Percentiles rank a stretch among this genome's conserved stretches.
phyloP scores from a whole-genome alignment of 2,329 filamentous ascomycete species.

The Nannizziopsis barbatae region DNA sequence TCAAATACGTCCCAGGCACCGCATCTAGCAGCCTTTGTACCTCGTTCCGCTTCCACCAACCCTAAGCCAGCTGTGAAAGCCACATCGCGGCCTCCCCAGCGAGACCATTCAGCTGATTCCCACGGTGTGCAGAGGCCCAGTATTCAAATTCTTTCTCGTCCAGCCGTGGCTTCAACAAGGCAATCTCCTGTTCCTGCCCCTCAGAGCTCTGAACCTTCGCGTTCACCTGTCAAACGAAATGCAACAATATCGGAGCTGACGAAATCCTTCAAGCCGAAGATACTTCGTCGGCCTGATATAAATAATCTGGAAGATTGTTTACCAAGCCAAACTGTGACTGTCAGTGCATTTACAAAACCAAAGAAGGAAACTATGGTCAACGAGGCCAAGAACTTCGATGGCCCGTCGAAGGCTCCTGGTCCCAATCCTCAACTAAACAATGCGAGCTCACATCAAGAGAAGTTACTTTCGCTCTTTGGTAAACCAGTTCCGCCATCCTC shows the following conservation, averaged over 20 bases:
- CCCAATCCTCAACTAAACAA: slow-evolving; percentile 33
- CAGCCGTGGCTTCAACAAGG: slow-evolving; percentile 23
- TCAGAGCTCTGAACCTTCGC: background rate
- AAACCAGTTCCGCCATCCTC: slow-evolving; percentile 26
- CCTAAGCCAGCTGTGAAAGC: background rate
- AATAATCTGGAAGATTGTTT: slow-evolving; percentile 23
- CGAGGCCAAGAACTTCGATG: slow-evolving; percentile 11
- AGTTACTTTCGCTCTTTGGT: slow-evolving; percentile 52
- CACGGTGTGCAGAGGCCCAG: slow-evolving; percentile 1
- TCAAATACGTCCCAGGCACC: background rate
- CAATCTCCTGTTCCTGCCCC: slow-evolving; percentile 16
- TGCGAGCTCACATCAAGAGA: slow-evolving; percentile 38
- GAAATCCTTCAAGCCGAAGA: slow-evolving; percentile 43
- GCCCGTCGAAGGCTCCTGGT: slow-evolving; percentile 18
- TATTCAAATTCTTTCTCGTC: slow-evolving; percentile 30
- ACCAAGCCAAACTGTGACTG: slow-evolving; percentile 21
- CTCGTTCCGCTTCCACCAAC: background rate
- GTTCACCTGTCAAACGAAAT: slow-evolving; percentile 16
- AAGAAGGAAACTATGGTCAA: slow-evolving; percentile 12
- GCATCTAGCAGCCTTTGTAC: background rate
- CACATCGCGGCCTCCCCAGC: background rate
- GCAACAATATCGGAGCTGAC: slow-evolving; percentile 25
- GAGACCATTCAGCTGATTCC: background rate
- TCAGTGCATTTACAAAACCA: slow-evolving; percentile 19
- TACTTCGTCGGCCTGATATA: slow-evolving; percentile 41